Evolutionary conservation across 192 early-diverging fungal genomes (phyloP).

Genomic region (Coemansia sp.): DNA sequence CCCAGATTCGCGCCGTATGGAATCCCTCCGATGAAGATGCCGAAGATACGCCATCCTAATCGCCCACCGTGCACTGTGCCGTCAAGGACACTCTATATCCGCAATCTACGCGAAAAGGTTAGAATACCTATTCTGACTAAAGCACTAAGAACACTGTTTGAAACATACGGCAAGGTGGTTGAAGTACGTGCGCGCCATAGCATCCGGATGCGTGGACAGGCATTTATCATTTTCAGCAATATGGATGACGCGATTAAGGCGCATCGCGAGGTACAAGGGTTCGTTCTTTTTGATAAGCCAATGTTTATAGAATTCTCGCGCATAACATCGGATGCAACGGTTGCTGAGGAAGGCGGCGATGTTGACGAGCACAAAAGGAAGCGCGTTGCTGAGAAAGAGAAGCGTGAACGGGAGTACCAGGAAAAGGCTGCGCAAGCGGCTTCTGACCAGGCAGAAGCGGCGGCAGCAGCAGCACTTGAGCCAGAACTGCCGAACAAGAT

Average conservation of each 20-base stretch:
- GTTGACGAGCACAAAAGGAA: slow-evolving; percentile 35
- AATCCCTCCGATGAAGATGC: slow-evolving; percentile 11
- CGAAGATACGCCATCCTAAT: slow-evolving; percentile 56
- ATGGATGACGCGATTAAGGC: slow-evolving; percentile 74
- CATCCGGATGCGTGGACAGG: slow-evolving; percentile 89
- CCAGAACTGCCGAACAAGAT: slow-evolving; percentile 88
- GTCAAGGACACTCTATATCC: slow-evolving; percentile 74
- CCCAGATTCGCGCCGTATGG: not conserved
- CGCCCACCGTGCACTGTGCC: slow-evolving; percentile 65
- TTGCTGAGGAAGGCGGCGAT: slow-evolving; percentile 63
- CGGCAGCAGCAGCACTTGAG: slow-evolving; percentile 64
- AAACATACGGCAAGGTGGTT: slow-evolving; percentile 79
- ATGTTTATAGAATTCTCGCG: slow-evolving; percentile 60
- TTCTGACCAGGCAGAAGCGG: slow-evolving; percentile 1
- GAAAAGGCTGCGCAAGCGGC: not conserved
- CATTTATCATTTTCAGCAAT: slow-evolving; percentile 83
- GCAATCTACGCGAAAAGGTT: slow-evolving; percentile 78
- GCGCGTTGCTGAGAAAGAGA: slow-evolving; percentile 22
- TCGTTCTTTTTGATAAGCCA: slow-evolving; percentile 79
- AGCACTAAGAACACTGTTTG: slow-evolving; percentile 77
- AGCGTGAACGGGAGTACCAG: slow-evolving; percentile 21
- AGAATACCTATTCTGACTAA: slow-evolving; percentile 70
- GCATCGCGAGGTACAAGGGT: slow-evolving; percentile 79
- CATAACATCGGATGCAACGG: slow-evolving; percentile 34
- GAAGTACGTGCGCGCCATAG: slow-evolving; percentile 78